Conservation (phyloP, 2,329 filamentous ascomycete species). For the Whalleya microplaca region DNA sequence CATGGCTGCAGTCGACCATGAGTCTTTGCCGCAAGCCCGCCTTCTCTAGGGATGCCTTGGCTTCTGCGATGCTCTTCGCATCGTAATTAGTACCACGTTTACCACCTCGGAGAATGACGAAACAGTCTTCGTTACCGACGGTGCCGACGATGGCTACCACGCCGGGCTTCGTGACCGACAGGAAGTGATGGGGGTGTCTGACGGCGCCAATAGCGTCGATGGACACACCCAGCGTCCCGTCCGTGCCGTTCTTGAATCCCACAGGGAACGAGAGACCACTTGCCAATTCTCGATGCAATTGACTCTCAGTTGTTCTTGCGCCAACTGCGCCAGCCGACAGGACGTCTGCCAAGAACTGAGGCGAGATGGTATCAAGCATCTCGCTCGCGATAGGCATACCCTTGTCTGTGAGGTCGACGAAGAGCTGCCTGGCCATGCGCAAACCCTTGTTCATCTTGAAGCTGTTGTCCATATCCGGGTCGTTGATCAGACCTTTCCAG, state of each 20-base stretch:
- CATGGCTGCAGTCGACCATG: slow-evolving; percentile 98
- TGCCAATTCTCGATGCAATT: slow-evolving; percentile 92
- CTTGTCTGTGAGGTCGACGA: slow-evolving; percentile 86
- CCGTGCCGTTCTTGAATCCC: slow-evolving; percentile 99
- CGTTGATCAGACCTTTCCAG: slow-evolving; percentile 99
- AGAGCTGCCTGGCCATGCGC: slow-evolving; percentile 83
- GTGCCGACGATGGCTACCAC: slow-evolving; percentile 95
- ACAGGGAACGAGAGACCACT: slow-evolving; percentile 95
- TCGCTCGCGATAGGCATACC: slow-evolving; percentile 97
- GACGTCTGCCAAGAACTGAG: slow-evolving; percentile 93
- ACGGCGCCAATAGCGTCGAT: slow-evolving; percentile 96
- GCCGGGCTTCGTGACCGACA: slow-evolving; percentile 95
- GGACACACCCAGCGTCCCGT: slow-evolving; percentile 85
- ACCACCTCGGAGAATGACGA: slow-evolving; percentile 91
- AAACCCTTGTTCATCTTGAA: slow-evolving; percentile 99
- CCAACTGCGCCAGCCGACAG: slow-evolving; percentile 92
- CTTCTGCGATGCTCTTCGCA: slow-evolving; percentile 77
- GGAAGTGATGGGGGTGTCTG: slow-evolving; percentile 90
- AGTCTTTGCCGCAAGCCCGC: slow-evolving; percentile 75
- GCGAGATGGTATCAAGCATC: slow-evolving; percentile 97
- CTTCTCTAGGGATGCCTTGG: slow-evolving; percentile 77
- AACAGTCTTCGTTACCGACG: slow-evolving; percentile 94
- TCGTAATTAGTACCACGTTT: slow-evolving; percentile 95
- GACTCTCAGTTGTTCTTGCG: slow-evolving; percentile 94
- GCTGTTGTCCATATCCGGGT: slow-evolving; percentile 96